These are phyloP conservation scores for Lachnellula cervina DNA, from an alignment of 2,329 filamentous ascomycete genomes.

Conservation along the genomic window DNA sequence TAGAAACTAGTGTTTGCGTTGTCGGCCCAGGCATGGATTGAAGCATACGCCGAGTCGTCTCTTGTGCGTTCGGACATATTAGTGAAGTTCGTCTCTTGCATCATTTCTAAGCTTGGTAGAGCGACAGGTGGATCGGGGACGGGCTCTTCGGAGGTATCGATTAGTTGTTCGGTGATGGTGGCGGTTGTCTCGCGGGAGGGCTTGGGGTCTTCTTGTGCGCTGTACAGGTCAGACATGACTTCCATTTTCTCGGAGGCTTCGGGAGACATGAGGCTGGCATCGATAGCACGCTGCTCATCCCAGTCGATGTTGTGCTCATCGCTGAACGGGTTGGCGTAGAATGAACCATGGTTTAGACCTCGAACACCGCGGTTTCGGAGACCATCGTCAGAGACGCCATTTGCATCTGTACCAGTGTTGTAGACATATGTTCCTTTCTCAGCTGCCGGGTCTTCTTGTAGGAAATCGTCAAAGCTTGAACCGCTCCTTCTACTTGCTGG, in stretches of 20 bases:
- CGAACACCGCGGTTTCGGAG: constrained; percentile 45
- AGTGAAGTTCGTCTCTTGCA: constrained; percentile 39
- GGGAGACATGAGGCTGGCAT: constrained; percentile 41
- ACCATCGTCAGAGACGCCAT: constrained; percentile 37
- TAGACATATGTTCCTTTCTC: constrained; percentile 54
- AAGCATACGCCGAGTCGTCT: constrained; percentile 47
- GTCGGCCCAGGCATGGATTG: constrained; percentile 62
- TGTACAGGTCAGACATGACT: constrained; percentile 46
- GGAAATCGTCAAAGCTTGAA: constrained; percentile 52
- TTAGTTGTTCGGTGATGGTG: constrained; percentile 25
- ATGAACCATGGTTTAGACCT: constrained; percentile 39
- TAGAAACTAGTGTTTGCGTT: constrained; percentile 45
- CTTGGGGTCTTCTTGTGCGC: constrained; percentile 18
- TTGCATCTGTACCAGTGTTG: constrained; percentile 49
- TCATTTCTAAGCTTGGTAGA: constrained; percentile 23
- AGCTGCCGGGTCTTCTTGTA: constrained; percentile 45
- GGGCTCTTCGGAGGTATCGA: constrained; percentile 26
- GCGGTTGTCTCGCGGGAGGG: constrained; percentile 16
- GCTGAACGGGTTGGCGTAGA: constrained; percentile 55
- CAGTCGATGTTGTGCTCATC: constrained; percentile 31
- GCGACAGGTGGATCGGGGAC: constrained; percentile 24
- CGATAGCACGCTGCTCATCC: constrained; percentile 41
- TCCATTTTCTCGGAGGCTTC: constrained; percentile 44
- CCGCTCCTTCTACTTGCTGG: constrained; percentile 27
- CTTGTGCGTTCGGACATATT: constrained; percentile 48